phyloP scores from a whole-genome alignment of 176 grass and related monocot genomes.

The Paspalum vaginatum region DNA sequence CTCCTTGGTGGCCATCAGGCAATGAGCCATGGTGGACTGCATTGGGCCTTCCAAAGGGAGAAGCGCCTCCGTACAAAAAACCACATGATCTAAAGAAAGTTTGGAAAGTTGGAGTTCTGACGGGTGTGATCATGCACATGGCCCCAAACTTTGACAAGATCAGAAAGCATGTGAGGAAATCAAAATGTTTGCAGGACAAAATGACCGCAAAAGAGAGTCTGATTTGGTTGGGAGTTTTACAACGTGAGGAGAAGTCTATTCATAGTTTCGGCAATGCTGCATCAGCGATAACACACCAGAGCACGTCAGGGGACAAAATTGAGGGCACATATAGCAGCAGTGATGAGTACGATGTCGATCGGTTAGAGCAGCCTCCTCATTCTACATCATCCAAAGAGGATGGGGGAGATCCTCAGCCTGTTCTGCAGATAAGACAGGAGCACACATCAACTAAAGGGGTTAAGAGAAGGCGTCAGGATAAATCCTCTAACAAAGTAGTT shows the following conservation, averaged over 20 bases:
- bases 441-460: background rate
- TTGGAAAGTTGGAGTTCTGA: conserved; percentile 68
- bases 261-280: conserved; percentile 38
- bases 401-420: conserved; percentile 24
- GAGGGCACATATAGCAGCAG: conserved; percentile 58
- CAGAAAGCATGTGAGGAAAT: conserved; percentile 43
- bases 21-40: conserved; percentile 60
- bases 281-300: conserved; percentile 41
- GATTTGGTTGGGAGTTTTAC: conserved; percentile 80
- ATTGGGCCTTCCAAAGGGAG: conserved; percentile 40
- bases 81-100: conserved; percentile 72
- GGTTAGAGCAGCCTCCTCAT: conserved; percentile 46
- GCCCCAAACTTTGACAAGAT: conserved; percentile 58
- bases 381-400: conserved; percentile 64
- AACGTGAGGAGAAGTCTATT: conserved; percentile 58
- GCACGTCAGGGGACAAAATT: conserved; percentile 39
- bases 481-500: conserved; percentile 32
- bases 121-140: conserved; percentile 59
- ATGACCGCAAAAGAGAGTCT: conserved; percentile 76
- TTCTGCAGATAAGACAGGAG: conserved; percentile 38
- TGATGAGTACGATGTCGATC: conserved; percentile 73
- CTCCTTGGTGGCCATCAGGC: conserved; percentile 71
- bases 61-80: conserved; percentile 51
- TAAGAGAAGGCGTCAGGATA: background rate
- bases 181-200: conserved; percentile 68